Evolutionary conservation across 306 rosid genomes (phyloP), one percentile per base, ranked within the genome.

Genomic region (Vigna radiata): DNA sequence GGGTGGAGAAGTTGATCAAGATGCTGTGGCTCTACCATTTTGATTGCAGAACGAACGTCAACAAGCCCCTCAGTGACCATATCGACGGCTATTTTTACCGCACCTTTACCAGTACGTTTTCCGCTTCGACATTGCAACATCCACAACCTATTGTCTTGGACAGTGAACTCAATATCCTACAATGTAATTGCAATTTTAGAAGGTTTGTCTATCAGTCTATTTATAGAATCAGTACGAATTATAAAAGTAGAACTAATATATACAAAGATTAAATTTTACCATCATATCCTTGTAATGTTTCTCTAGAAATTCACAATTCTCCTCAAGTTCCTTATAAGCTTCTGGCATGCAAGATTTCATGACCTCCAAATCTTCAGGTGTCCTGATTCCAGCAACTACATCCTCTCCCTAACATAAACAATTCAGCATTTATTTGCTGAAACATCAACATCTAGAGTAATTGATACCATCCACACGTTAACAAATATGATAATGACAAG

Each of bases 131-230:
- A 96, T 88, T 95, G 99, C 89, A 96, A 87, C 99, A 96, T 96
- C 97, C 97, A 96, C 70, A 96, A 63, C 86, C 93, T 92, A 77
- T 91, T 92, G 76, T 95, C 99, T 79, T 96, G 98, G 84, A 96
- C 98, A 10, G 99, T 96, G 89, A 96, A 92, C 88, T 96, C 98
- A 66, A 95, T 92, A 85, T 96, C 99, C 99, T 96, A 87, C 76
- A 49, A 62, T 12, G 15, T 12, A 17, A 18, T 47, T 37, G 3
- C 23, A 68, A 31, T 50, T 14, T 81, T 44, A 75, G 54, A 63
- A 81, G 25, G n/a, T 59, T 56, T 79, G 10, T 8, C 54, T 8
- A 10, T 16, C 15, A 7, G 7, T 43, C 39, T 17, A 76, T 79
- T 25, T 33, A 19, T 12, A 71, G 13, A 46, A 52, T 58, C 4